These are phyloP conservation scores for Fusarium euwallaceae DNA, from an alignment of 2,329 filamentous ascomycete genomes.

Conservation along the genomic window DNA sequence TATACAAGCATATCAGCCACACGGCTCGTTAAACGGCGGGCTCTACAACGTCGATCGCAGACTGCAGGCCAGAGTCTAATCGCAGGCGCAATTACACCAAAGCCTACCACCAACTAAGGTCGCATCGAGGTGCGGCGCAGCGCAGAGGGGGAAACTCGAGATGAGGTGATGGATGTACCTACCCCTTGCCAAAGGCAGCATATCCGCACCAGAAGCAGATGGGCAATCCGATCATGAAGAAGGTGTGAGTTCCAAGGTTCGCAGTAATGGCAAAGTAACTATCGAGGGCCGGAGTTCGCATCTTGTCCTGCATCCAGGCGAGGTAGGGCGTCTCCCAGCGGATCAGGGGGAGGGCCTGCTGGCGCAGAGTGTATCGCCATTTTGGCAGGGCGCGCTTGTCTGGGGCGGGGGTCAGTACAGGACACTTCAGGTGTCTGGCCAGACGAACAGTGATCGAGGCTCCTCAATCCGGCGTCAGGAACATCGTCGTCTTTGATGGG, in stretches of 20 bases:
- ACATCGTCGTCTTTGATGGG: conserved; percentile 44
- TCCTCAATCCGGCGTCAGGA: conserved; percentile 81
- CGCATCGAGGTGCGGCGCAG: conserved; percentile 21
- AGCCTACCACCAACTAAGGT: not conserved
- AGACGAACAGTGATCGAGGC: conserved; percentile 78
- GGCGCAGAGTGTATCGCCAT: conserved; percentile 91
- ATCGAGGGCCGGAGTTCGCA: conserved; percentile 88
- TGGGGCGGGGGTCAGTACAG: conserved; percentile 52
- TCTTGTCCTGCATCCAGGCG: conserved; percentile 82
- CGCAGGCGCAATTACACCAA: not conserved
- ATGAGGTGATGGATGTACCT: conserved; percentile 55
- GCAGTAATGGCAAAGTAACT: conserved; percentile 97
- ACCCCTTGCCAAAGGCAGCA: conserved; percentile 87
- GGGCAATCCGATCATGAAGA: conserved; percentile 96
- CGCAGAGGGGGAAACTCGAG: conserved; percentile 10
- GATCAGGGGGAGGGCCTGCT: conserved; percentile 85
- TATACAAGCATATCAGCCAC: conserved; percentile 50
- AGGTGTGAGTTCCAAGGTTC: conserved; percentile 97
- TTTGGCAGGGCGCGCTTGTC: conserved; percentile 84
- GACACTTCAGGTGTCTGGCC: not conserved
- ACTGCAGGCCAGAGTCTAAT: not conserved
- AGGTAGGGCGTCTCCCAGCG: conserved; percentile 97
- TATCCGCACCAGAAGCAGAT: conserved; percentile 98
- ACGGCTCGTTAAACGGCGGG: not conserved
- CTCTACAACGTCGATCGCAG: not conserved